Evolutionary conservation across 495 filamentous ascomycete genomes (phyloP), one percentile per base, ranked within the genome.

Genomic region (Usnea hakonensis): DNA sequence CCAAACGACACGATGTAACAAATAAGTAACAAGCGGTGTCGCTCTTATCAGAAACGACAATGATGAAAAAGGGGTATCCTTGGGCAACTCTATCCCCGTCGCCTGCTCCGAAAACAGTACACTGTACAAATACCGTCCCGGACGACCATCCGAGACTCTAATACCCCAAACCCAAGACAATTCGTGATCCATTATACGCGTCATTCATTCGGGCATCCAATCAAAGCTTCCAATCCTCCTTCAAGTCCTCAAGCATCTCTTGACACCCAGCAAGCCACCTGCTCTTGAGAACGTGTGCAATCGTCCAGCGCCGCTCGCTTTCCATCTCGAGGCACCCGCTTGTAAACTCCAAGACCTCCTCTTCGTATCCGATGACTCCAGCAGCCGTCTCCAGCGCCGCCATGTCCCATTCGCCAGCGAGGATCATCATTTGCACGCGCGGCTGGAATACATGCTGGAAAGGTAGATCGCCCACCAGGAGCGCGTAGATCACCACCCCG

Each of bases 401-500:
- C n/a, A 70, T 60, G 64, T 87, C 73, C 84, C 85, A 90, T 21
- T 82, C 80, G 0, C 87, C 86, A 16, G 72, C 75, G 21, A 82
- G 57, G 56, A 90, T 90, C 72, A 83, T 81, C 60, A 80, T 74
- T 60, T 78, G 77, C 35, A 88, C 76, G 46, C 82, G 83, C 40
- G 83, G 80, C 32, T 81, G 73, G 54, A 90, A 82, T 0, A 77
- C 68, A 62, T 88, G 80, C 40, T 83, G 77, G 71, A 90, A 90
- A 0, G 87, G 87, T 5, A 89, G 78, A 13, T 78, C 80, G n/a
- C 86, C 87, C 3, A 85, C 83, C 17, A 87, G 69, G 6, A 89
- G 71, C 9, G 83, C 77, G 62, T 82, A 90, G 3, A 86, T 74
- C 19, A 87, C 80, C 10, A 90, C 85, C 13, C 87, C 87, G 65